phyloP scores from a whole-genome alignment of 176 grass and related monocot genomes.

The Triticum monococcum region DNA sequence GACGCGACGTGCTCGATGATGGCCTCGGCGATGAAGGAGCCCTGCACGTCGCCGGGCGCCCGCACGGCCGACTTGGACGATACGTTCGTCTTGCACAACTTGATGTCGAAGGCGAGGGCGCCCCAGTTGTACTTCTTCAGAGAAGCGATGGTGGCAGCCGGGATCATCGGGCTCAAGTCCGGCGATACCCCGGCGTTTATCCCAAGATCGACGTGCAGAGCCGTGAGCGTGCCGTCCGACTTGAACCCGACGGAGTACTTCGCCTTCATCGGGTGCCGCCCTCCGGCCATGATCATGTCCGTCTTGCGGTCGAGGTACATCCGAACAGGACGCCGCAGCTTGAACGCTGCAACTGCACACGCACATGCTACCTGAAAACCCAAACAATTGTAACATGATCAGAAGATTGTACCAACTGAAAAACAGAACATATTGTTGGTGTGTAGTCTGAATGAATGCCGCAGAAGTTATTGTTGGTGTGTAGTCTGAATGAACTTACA shows the following conservation, averaged over 20 bases:
- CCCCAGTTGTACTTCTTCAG: constrained; percentile 93
- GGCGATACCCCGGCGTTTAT: constrained; percentile 61
- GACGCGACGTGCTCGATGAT: constrained; percentile 83
- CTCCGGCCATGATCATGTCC: constrained; percentile 74
- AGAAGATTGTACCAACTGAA: no score
- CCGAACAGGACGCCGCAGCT: constrained; percentile 59
- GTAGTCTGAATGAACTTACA: background rate
- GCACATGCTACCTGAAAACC: constrained; percentile 36
- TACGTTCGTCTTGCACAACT: constrained; percentile 79
- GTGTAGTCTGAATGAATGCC: no score
- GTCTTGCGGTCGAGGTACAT: constrained; percentile 84
- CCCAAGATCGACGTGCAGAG: constrained; percentile 54
- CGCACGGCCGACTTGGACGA: constrained; percentile 66
- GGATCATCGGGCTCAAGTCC: constrained; percentile 40
- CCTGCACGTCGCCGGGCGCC: constrained; percentile 69
- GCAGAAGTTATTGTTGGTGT: no score
- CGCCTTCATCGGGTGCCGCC: constrained; percentile 78
- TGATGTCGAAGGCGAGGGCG: constrained; percentile 57
- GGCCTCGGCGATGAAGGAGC: constrained; percentile 86
- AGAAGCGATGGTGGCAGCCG: constrained; percentile 2
- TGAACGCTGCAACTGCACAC: constrained; percentile 65
- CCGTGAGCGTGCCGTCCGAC: constrained; percentile 67
- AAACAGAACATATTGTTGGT: no score
- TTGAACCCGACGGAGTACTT: constrained; percentile 83
- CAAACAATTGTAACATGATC: background rate